A percentile compares a stretch with the other conserved stretches of the same genome.
Evolutionary conservation across 148 eudicot species (phyloP).

Genomic region (Oxyria digyna): DNA sequence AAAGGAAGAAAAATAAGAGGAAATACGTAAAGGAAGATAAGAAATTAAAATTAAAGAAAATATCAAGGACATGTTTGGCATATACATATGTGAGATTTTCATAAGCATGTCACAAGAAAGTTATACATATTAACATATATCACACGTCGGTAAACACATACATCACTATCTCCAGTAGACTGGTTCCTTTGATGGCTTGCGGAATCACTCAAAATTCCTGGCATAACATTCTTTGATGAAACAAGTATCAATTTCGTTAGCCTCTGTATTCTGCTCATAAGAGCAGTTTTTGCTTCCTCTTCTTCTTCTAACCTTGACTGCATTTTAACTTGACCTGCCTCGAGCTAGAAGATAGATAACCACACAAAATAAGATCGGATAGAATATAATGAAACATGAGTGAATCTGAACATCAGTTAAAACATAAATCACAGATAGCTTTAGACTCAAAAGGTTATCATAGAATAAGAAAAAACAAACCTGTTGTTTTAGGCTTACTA

Average conservation of each 20-base stretch:
- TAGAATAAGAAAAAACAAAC: constrained; percentile 22
- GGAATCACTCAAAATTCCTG: constrained; percentile 17
- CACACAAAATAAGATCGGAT: too few relatives aligned
- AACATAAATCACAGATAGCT: too few relatives aligned
- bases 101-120: neutral
- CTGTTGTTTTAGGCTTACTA: constrained; percentile 31
- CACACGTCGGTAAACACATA: constrained; percentile 10
- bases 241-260: constrained; percentile 61
- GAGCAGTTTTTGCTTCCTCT: constrained; percentile 67
- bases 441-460: too few relatives aligned
- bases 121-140: neutral
- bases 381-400: too few relatives aligned
- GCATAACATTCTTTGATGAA: constrained; percentile 43
- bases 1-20: neutral
- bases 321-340: constrained; percentile 47
- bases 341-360: constrained; percentile 24
- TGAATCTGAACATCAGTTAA: too few relatives aligned
- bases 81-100: neutral
- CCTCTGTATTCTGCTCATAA: constrained; percentile 70
- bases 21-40: neutral
- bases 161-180: constrained; percentile 52
- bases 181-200: constrained; percentile 35
- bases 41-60: neutral
- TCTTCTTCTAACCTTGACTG: constrained; percentile 65
- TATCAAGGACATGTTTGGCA: neutral